phyloP scores from a whole-genome alignment of 495 filamentous ascomycete species.

The Hyphodiscus hymeniophilus region DNA sequence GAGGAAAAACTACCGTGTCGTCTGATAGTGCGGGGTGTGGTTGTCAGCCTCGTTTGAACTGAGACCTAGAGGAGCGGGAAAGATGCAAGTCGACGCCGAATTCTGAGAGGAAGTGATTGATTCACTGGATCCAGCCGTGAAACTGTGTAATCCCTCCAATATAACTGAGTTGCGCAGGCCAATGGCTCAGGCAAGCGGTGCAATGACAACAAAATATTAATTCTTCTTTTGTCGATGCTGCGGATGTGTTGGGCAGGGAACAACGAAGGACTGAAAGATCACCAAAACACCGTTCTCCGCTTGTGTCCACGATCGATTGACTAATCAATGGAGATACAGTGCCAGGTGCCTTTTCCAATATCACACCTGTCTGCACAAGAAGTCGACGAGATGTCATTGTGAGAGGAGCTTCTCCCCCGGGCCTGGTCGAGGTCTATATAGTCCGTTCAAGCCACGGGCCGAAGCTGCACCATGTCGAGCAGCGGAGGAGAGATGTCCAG shows the following conservation, averaged over 20 bases:
- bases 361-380: conserved; percentile 7
- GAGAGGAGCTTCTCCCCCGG: conserved; percentile 7
- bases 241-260: background rate
- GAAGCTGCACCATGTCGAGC: background rate
- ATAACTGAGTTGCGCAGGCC: conserved; percentile 4
- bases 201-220: background rate
- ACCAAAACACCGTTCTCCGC: conserved; percentile 15
- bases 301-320: background rate
- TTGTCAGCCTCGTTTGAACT: too few species aligned
- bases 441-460: conserved; percentile 10
- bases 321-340: conserved; percentile 18
- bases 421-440: conserved; percentile 21
- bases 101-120: background rate
- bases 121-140: conserved; percentile 25
- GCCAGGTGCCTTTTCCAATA: conserved; percentile 7
- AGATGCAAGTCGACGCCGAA: background rate
- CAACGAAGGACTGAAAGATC: conserved; percentile 18
- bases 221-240: too few species aligned
- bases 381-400: conserved; percentile 19
- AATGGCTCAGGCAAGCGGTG: background rate
- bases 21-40: too few species aligned
- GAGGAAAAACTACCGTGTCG: background rate
- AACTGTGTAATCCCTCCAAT: conserved; percentile 11
- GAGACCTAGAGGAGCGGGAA: background rate
- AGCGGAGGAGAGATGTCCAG: background rate